These are phyloP conservation scores for Ustilago bromivora DNA, from an alignment of 1,284 basidiomycete species.

Conservation along the genomic window DNA sequence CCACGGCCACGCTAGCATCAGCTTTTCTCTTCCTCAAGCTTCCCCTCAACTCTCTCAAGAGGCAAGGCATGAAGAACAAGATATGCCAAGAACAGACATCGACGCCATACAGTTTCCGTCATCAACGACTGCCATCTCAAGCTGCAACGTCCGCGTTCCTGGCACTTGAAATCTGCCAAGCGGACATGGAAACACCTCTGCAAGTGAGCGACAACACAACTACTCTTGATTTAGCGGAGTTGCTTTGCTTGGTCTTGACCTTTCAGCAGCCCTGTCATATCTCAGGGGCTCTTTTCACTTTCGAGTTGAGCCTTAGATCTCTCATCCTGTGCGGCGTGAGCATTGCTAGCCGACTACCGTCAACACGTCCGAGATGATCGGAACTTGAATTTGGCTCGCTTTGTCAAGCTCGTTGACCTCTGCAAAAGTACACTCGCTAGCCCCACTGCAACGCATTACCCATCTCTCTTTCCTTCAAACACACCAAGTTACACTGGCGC, in stretches of 20 bases:
- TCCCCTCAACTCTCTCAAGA: not conserved
- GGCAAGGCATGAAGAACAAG: not conserved
- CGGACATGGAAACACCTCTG: not conserved
- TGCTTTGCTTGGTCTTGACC: not conserved
- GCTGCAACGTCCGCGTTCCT: conserved; percentile 4
- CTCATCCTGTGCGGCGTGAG: not conserved
- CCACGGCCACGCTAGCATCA: not conserved
- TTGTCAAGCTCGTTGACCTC: not conserved
- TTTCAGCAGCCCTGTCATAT: not conserved
- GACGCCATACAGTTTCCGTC: not conserved
- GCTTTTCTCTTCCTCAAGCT: not conserved
- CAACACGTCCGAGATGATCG: conserved; percentile 11
- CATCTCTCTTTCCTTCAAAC: not conserved
- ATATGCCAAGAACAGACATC: not conserved
- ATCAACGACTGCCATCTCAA: not conserved
- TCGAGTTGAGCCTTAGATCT: not conserved
- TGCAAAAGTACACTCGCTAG: not conserved
- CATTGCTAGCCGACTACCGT: not conserved
- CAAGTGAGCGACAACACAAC: conserved; percentile 6
- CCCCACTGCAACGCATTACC: too few relatives aligned
- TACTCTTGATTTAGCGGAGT: not conserved
- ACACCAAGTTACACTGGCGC: not conserved
- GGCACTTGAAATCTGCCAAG: not conserved
- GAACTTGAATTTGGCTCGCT: conserved; percentile 4
- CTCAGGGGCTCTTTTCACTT: not conserved